A percentile compares a stretch with the other conserved stretches of the same genome.
phyloP scores from a whole-genome alignment of 129 eudicot species.

The Flaveria linearis region DNA sequence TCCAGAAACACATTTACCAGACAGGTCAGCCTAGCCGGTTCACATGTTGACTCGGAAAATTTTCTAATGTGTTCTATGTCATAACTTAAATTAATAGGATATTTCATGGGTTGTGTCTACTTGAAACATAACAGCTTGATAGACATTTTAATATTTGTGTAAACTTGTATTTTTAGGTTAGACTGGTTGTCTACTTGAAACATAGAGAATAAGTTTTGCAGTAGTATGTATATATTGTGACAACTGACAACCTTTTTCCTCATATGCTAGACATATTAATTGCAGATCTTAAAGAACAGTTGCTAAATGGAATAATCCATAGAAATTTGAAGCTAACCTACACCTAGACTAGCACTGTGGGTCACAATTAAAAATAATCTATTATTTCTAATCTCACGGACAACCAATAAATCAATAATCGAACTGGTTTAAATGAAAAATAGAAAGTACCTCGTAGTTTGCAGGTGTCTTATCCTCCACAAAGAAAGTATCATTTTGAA shows the following conservation, averaged over 20 bases:
- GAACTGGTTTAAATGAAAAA: neutral
- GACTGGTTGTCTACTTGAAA: neutral
- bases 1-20: too few species aligned
- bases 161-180: neutral
- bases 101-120: too few species aligned
- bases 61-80: neutral
- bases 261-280: neutral
- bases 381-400: neutral
- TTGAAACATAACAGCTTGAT: too few species aligned
- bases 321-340: neutral
- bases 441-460: constrained; percentile 54
- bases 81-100: neutral
- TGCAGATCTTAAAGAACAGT: neutral
- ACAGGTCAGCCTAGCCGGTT: neutral
- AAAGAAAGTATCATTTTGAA: constrained; percentile 56
- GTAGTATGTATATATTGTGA: too few species aligned
- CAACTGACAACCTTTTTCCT: neutral
- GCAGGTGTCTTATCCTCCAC: constrained; percentile 54
- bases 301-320: neutral
- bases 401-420: neutral
- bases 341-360: neutral
- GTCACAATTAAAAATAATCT: neutral
- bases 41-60: neutral
- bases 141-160: neutral
- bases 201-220: neutral